Evolutionary conservation across 192 early-diverging fungal genomes (phyloP), one percentile per base, ranked within the genome.

Genomic region (Coemansia sp.): DNA sequence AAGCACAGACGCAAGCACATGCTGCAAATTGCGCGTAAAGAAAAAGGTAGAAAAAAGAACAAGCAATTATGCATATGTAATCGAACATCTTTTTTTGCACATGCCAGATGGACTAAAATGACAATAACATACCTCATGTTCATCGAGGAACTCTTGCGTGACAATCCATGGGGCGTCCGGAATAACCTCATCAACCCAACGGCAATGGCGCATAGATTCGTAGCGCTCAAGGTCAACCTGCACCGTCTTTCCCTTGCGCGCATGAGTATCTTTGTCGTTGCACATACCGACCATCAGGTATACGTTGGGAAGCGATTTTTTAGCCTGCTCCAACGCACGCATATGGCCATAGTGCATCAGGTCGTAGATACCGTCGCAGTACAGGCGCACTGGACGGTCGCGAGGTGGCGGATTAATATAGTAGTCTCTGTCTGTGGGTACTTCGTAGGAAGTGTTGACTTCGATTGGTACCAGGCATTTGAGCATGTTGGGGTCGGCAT

Each of bases 341-440:
- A 89, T 89, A 60, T 94, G 91, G 2, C 93, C 93, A 62, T 90
- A 90, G 71, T 94, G 91, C 64, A 93, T 89, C 69, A 92, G 68
- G 76, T 93, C 91, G 74, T 89, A 94, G 55, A 94, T 93, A 14
- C 93, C 93, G 80, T 94, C 93, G 69, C 88, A 91, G 77, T 94
- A 94, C 59, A 94, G 85, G 34, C 93, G 83, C 49, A 92, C 85
- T 10, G 88, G 87, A 25, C 88, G 85, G 76, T 87, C 88, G n/a
- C 68, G 78, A 36, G 88, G 89, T 49, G 89, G 85, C 64, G 82
- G 56, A 67, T 90, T 90, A 63, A 90, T 88, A 28, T 56, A 78
- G 71, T 85, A 89, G 51, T 73, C 76, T 61, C 67, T 71, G 77
- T 64, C 72, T 0, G 66, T 69, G 0, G 77, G 69, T 29, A 80